phyloP scores from a whole-genome alignment of 1,139 yeast genomes.

The Kodamaea alishanica region DNA sequence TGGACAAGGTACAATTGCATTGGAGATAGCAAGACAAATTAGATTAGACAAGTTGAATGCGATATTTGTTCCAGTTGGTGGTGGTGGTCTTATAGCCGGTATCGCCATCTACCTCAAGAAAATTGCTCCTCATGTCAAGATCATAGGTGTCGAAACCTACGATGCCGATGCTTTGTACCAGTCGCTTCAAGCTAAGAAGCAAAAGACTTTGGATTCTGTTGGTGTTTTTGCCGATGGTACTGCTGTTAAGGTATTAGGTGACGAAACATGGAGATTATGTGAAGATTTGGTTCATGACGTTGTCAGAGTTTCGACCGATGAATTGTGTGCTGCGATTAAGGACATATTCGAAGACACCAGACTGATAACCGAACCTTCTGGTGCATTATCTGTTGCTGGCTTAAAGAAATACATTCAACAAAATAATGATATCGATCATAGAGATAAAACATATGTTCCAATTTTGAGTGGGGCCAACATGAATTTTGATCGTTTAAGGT shows the following conservation, averaged over 20 bases:
- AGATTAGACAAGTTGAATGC: slow-evolving; percentile 77
- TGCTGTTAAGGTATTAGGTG: slow-evolving; percentile 89
- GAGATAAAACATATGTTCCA: slow-evolving; percentile 74
- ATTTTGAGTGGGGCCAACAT: slow-evolving; percentile 94
- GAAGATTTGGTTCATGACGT: slow-evolving; percentile 82
- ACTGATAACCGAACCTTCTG: slow-evolving; percentile 92
- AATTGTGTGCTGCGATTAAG: slow-evolving; percentile 94
- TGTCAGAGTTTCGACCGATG: slow-evolving; percentile 85
- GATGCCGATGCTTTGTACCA: slow-evolving; percentile 90
- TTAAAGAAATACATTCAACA: slow-evolving; percentile 71
- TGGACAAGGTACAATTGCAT: slow-evolving; percentile 98
- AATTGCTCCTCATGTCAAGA: slow-evolving; percentile 94
- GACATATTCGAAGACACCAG: slow-evolving; percentile 96
- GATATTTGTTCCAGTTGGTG: slow-evolving; percentile 91
- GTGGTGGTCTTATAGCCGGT: slow-evolving; percentile 95
- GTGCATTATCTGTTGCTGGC: slow-evolving; percentile 95
- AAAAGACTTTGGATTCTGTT: slow-evolving; percentile 59
- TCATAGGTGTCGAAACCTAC: slow-evolving; percentile 92
- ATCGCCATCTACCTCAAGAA: slow-evolving; percentile 85
- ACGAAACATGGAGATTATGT: slow-evolving; percentile 84
- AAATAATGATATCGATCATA: slow-evolving; percentile 68
- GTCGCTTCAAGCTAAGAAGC: slow-evolving; percentile 56
- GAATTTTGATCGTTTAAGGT: slow-evolving; percentile 94
- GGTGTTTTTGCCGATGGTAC: slow-evolving; percentile 99
- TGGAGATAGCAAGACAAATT: slow-evolving; percentile 86